Base-by-base conservation (phyloP, 1,284 basidiomycete species). In the Puccinia horiana region DNA sequence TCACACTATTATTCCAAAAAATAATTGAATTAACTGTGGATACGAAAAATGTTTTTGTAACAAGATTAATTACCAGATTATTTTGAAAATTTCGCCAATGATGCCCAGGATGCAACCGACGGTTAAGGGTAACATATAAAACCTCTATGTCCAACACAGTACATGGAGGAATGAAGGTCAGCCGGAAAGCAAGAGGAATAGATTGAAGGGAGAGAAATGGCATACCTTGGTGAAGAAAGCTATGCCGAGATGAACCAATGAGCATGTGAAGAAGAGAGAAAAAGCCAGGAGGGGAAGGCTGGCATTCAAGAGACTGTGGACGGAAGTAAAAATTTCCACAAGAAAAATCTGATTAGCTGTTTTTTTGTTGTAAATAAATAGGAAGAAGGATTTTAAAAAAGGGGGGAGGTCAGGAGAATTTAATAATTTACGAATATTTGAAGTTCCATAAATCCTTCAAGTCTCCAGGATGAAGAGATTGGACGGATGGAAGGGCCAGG, bases 41-140 rank as follows among this genome's bases (percentile, higher is more conserved):
- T 54, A 58, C 9, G 56, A 58, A 14, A 58, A 26, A 58, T 58
- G 56, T 26, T 26, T 67, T 44, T 20, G n/a, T n/a, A n/a, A n/a
- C 14, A 72, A 26, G 63, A 35, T 5, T 37, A 32, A 5, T 52
- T 32, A 73, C 70, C 70, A 54, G 29, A 73, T 52, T 52, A 73
- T 73, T 54, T 73, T 73, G 47, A 54, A 73, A 20, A 73, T 73
- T 23, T 52, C 42, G 49, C 70, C 49, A 23, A 49, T 23, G 29
- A 73, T 35, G 52, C 47, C 44, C 20, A 73, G 70, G 1, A 73
- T 1, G 26, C 42, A 54, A 35, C 70, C 70, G 42, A 47, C 47
- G 23, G 32, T 54, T 32, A 73, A 73, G 26, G 70, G 70, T 54
- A 73, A 54, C 70, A 73, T 73, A 29, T 73, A 65, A 65, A 65